These are phyloP conservation scores for Vickermania spadyakhi DNA, from an alignment of 208 protist genomes.

Conservation along the genomic window DNA sequence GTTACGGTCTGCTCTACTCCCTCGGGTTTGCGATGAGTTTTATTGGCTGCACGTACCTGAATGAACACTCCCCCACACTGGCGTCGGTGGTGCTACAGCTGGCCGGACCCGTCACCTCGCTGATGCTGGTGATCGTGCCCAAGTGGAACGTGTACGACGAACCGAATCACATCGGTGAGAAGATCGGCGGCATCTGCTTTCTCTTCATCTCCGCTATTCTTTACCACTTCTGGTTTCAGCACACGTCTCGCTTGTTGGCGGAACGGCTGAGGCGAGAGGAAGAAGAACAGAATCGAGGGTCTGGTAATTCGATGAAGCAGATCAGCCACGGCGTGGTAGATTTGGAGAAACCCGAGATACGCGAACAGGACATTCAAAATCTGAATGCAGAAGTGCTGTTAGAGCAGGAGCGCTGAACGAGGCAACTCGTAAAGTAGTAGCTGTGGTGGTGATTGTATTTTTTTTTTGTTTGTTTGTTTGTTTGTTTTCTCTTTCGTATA, in stretches of 20 bases:
- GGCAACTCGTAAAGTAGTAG: no score
- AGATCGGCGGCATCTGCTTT: constrained; percentile 59
- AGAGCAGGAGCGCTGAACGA: no score
- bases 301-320: no score
- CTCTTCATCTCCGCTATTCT: constrained; percentile 42
- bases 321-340: no score
- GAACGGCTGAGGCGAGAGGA: constrained; percentile 13
- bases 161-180: constrained; percentile 45
- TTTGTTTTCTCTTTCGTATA: no score
- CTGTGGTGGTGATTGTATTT: no score
- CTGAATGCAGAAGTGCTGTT: no score
- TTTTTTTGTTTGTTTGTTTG: no score
- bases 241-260: constrained; percentile 20
- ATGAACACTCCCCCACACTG: constrained; percentile 74
- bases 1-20: constrained; percentile 51
- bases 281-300: no score
- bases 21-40: constrained; percentile 75
- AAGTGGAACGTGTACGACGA: constrained; percentile 71
- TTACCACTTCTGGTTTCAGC: constrained; percentile 76
- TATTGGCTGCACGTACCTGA: constrained; percentile 72
- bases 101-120: constrained; percentile 57
- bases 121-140: constrained; percentile 64
- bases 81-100: constrained; percentile 77
- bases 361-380: no score
- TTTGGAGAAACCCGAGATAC: no score